Base-by-base conservation (phyloP, 495 filamentous ascomycete genomes). In the Xylaria grammica region DNA sequence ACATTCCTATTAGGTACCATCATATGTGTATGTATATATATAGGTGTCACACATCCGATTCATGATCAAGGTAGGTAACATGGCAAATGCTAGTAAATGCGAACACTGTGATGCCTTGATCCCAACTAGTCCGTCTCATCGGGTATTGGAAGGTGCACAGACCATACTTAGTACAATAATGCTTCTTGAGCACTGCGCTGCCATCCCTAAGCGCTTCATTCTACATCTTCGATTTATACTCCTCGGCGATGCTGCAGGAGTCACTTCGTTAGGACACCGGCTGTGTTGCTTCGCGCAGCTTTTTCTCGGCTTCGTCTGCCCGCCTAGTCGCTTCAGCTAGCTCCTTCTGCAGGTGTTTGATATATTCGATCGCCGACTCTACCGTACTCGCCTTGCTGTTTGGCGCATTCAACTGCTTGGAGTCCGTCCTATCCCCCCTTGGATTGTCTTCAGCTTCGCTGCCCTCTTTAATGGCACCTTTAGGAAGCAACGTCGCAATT, bases 301-400 rank as follows among this genome's bases (percentile, higher is more conserved):
- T 82, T 61, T 80, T 80, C 69, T 93, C 90, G 5, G 88, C 88
- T 34, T 83, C 82, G 19, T 86, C 85, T 3, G 93, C 80, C 69
- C 87, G 81, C 55, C 77, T 80, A 58, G 89, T 88, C 17, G 90
- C 88, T 29, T 89, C 88, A 9, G 80, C 84, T 36, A 94, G 74
- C 71, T 93, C 90, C 73, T 84, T 81, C 77, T 96, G 86, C 65
- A 99, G 78, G 60, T 87, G 82, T 72, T 90, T 92, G 79, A 99
- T 98, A 71, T 97, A 98, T 66, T 94, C 90, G 60, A 97, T 98
- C 10, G 95, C 95, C 79, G 90, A 86, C 78, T 98, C 95, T 22
- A 99, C 95, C 1, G 94, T 97, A 68, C 91, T 95, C 0, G 95
- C 95, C 78, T 98, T 99, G 77, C 92, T 97, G 62, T 90, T 94